Conservation (phyloP, 2,329 filamentous ascomycete genomes). For the Diplodia scrobiculata region DNA sequence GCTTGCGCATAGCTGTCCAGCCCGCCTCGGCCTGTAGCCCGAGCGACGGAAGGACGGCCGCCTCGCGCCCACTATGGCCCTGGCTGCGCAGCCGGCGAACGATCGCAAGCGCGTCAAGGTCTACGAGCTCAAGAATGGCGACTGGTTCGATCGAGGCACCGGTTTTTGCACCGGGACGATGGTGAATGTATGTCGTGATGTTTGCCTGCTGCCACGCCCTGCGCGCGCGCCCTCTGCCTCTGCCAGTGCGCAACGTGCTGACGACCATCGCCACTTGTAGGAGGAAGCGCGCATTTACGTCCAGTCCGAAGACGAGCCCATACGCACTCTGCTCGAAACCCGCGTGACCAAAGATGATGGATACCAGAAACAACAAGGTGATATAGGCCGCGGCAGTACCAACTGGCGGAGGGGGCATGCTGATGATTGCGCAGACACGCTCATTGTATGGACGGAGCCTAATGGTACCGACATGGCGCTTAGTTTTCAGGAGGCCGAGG, state of each 20-base stretch:
- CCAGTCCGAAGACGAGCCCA: constrained; percentile 88
- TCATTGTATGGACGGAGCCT: constrained; percentile 96
- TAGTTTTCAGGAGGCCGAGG: constrained; percentile 96
- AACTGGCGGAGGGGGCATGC: constrained; percentile 24
- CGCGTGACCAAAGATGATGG: constrained; percentile 90
- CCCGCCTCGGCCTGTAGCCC: constrained; percentile 41
- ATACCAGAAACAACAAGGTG: constrained; percentile 97
- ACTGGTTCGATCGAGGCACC: constrained; percentile 98
- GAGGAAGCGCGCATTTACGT: constrained; percentile 88
- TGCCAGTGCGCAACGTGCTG: constrained; percentile 21
- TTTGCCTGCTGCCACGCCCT: background rate
- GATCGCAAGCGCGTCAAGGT: constrained; percentile 82
- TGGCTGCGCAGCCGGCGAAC: constrained; percentile 50
- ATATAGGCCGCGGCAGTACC: constrained; percentile 33
- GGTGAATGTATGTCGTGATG: constrained; percentile 61
- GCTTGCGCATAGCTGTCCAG: background rate
- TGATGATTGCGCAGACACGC: constrained; percentile 54
- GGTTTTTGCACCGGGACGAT: constrained; percentile 87
- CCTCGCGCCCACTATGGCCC: constrained; percentile 40
- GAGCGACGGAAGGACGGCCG: constrained; percentile 26
- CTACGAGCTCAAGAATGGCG: constrained; percentile 96
- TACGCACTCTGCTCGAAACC: constrained; percentile 81
- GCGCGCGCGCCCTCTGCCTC: constrained; percentile 12
- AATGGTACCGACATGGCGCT: constrained; percentile 94
- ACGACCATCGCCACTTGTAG: constrained; percentile 54